phyloP scores from a whole-genome alignment of 441 rosid genomes.

The Dalechampia spathulata region DNA sequence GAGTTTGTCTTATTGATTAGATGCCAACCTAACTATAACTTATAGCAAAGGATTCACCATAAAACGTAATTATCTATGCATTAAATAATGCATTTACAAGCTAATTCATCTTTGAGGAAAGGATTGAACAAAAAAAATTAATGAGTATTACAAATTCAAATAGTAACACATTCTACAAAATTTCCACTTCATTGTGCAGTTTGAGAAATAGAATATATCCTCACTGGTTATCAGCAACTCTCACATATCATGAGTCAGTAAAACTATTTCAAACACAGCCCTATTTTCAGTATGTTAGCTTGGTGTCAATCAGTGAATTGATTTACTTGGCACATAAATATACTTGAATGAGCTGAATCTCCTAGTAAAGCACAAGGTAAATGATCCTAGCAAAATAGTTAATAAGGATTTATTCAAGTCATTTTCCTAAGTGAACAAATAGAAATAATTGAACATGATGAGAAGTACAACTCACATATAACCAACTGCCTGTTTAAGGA shows the following conservation, averaged over 20 bases:
- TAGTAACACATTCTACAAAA: no score
- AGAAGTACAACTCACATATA: slow-evolving; percentile 46
- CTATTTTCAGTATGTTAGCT: no score
- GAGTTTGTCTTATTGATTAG: background rate
- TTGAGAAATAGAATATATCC: no score
- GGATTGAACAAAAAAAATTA: background rate
- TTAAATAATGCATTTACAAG: background rate
- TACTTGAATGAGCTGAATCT: background rate
- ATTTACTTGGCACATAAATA: background rate
- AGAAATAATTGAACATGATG: background rate
- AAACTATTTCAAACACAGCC: no score
- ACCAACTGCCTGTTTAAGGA: slow-evolving; percentile 58
- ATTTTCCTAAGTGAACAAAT: background rate
- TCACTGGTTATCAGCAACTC: no score
- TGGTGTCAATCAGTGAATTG: background rate
- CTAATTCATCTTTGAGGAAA: background rate
- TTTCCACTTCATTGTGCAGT: no score
- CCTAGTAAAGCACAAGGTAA: background rate
- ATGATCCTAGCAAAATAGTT: background rate
- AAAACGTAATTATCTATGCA: background rate
- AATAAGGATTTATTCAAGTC: background rate
- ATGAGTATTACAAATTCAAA: no score
- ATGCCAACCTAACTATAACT: background rate
- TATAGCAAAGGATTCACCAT: background rate
- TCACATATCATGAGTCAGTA: no score